Evolutionary conservation across 1,139 yeast genomes (phyloP).

Genomic region (Blastobotrys persicus): DNA sequence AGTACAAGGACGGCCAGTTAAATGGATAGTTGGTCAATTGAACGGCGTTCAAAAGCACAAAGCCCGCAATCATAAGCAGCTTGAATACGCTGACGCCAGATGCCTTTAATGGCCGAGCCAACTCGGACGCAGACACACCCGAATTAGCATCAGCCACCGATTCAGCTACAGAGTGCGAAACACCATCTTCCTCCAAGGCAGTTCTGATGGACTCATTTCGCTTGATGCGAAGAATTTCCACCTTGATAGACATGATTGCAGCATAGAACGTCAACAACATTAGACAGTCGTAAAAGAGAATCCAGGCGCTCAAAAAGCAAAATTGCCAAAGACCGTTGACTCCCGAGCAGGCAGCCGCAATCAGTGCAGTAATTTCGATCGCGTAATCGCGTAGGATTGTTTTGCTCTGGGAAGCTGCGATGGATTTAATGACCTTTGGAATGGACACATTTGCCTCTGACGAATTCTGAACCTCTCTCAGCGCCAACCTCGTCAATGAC

Average conservation of each 20-base stretch:
- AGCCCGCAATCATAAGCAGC: constrained; percentile 61
- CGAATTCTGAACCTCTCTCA: constrained; percentile 32
- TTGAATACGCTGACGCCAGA: constrained; percentile 59
- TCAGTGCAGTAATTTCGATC: constrained; percentile 70
- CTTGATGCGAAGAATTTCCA: constrained; percentile 87
- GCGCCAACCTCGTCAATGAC: constrained; percentile 64
- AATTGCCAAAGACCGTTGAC: constrained; percentile 64
- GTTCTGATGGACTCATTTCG: constrained; percentile 76
- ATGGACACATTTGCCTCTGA: constrained; percentile 34
- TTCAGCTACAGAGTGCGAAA: constrained; percentile 68
- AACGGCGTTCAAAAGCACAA: constrained; percentile 63
- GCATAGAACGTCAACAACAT: constrained; percentile 81
- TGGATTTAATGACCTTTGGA: constrained; percentile 46
- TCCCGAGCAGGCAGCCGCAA: constrained; percentile 74
- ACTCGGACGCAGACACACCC: constrained; percentile 20
- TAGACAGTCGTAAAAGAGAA: constrained; percentile 69
- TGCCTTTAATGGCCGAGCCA: constrained; percentile 22
- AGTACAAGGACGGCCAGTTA: constrained; percentile 15
- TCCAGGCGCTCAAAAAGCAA: constrained; percentile 72
- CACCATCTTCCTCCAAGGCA: constrained; percentile 92
- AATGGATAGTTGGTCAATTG: constrained; percentile 49
- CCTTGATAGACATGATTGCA: constrained; percentile 81
- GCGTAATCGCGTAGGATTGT: constrained; percentile 77
- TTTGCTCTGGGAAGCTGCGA: constrained; percentile 66
- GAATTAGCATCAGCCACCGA: constrained; percentile 51